Conservation (phyloP, 2,329 filamentous ascomycete species). For the Aspergillus hortae region DNA sequence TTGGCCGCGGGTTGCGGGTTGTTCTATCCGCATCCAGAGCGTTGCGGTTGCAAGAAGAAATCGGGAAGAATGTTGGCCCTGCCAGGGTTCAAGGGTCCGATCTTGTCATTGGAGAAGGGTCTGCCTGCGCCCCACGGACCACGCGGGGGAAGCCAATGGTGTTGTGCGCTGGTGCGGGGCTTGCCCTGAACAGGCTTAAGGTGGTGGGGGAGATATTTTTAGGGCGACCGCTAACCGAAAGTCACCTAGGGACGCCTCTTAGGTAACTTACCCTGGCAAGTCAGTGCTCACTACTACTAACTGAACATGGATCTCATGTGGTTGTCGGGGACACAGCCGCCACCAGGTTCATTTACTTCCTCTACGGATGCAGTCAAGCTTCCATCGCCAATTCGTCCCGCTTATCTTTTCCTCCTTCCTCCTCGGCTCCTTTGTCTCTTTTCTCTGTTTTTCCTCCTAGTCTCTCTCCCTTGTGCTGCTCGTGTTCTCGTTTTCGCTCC, state of each 20-base stretch:
- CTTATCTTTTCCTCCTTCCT: not conserved
- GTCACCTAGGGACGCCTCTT: no score
- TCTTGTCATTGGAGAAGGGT: not conserved
- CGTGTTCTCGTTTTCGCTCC: slow-evolving; percentile 3
- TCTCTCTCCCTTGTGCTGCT: not conserved
- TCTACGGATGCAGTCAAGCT: slow-evolving; percentile 9
- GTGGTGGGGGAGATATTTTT: not conserved
- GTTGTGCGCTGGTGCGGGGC: not conserved
- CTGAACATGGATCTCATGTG: not conserved
- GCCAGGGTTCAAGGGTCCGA: not conserved
- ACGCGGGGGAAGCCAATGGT: not conserved
- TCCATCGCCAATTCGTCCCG: not conserved
- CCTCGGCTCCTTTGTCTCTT: not conserved
- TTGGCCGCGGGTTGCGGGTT: not conserved
- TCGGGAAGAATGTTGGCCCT: not conserved
- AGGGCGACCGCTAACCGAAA: not conserved
- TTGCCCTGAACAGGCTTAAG: not conserved
- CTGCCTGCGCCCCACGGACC: not conserved
- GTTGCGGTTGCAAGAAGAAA: not conserved
- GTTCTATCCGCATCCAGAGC: not conserved
- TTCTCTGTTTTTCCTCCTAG: slow-evolving; percentile 4
- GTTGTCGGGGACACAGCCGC: slow-evolving; percentile 21
- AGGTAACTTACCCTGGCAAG: no score
- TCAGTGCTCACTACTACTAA: no score
- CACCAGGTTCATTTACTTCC: slow-evolving; percentile 3